Conservation (phyloP, 2,329 filamentous ascomycete genomes). For the Aureobasidium sp. region DNA sequence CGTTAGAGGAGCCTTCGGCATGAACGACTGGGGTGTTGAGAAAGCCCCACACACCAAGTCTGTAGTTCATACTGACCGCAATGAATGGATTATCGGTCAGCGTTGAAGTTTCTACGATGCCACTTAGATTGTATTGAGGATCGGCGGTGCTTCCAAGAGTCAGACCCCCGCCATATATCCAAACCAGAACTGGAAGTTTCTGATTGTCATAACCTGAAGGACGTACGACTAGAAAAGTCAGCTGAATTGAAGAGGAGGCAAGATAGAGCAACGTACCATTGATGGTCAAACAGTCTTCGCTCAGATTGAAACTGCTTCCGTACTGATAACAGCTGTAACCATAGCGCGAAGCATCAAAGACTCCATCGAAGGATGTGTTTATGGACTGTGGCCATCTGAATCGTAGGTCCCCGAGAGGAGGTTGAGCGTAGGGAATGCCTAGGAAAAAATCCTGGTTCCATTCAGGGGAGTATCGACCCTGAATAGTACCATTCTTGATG, state of each 20-base stretch:
- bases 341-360: slow-evolving; percentile 35
- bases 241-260: neutral
- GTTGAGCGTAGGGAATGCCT: slow-evolving; percentile 35
- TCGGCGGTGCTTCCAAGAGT: slow-evolving; percentile 19
- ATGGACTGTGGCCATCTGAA: slow-evolving; percentile 30
- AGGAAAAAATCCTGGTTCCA: slow-evolving; percentile 44
- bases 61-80: slow-evolving; percentile 49
- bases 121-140: slow-evolving; percentile 20
- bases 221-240: slow-evolving; percentile 16
- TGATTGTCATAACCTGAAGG: slow-evolving; percentile 21
- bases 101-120: slow-evolving; percentile 36
- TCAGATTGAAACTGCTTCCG: slow-evolving; percentile 33
- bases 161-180: slow-evolving; percentile 21
- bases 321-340: slow-evolving; percentile 45
- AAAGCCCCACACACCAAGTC: slow-evolving; percentile 48
- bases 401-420: slow-evolving; percentile 28
- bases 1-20: slow-evolving; percentile 45
- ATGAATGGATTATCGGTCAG: slow-evolving; percentile 49
- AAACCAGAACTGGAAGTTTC: slow-evolving; percentile 19
- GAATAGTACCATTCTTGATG: slow-evolving; percentile 39
- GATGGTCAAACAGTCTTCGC: slow-evolving; percentile 44
- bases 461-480: slow-evolving; percentile 31
- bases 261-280: slow-evolving; percentile 26
- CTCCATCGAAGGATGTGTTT: slow-evolving; percentile 34
- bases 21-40: slow-evolving; percentile 40